These are phyloP conservation scores for Termitomyces sp. DNA, from an alignment of 1,284 basidiomycete species.

Conservation along the genomic window DNA sequence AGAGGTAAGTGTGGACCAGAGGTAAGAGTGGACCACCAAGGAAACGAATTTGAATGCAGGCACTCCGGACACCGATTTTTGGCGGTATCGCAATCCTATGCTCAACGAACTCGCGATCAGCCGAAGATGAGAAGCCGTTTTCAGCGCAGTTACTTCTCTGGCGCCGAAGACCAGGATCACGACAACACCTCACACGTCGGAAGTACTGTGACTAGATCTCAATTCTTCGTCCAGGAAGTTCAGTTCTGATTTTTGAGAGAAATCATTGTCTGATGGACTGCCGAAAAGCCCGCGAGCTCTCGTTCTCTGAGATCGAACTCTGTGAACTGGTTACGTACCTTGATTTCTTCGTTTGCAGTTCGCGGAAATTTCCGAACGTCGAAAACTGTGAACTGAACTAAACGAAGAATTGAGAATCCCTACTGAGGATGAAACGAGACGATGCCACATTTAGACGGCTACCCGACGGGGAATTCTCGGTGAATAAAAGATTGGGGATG, in stretches of 20 bases:
- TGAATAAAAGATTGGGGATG: slow-evolving; percentile 9
- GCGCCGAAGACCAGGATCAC: slow-evolving; percentile 1
- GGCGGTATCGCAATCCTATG: background rate
- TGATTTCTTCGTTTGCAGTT: too few relatives aligned
- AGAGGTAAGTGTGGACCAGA: background rate
- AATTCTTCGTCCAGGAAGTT: too few relatives aligned
- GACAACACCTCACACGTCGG: background rate
- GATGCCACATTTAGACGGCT: slow-evolving; percentile 15
- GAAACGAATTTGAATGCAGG: slow-evolving; percentile 1
- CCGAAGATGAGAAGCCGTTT: background rate
- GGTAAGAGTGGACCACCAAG: background rate
- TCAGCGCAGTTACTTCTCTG: background rate
- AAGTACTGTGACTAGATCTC: background rate
- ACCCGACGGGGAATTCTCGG: slow-evolving; percentile 27
- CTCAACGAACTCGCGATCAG: background rate
- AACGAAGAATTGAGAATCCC: too few relatives aligned
- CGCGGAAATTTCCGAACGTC: too few relatives aligned
- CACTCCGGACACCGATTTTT: background rate
- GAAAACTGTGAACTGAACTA: too few relatives aligned
- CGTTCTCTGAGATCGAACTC: too few relatives aligned
- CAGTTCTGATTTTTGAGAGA: too few relatives aligned
- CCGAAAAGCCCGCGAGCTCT: too few relatives aligned
- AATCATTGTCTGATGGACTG: too few relatives aligned
- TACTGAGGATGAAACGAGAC: slow-evolving; percentile 1
- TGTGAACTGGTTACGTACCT: too few relatives aligned